Evolutionary conservation across 2,329 filamentous ascomycete genomes (phyloP), one percentile per base, ranked within the genome.

Genomic region (Aspergillus pseudonomiae): DNA sequence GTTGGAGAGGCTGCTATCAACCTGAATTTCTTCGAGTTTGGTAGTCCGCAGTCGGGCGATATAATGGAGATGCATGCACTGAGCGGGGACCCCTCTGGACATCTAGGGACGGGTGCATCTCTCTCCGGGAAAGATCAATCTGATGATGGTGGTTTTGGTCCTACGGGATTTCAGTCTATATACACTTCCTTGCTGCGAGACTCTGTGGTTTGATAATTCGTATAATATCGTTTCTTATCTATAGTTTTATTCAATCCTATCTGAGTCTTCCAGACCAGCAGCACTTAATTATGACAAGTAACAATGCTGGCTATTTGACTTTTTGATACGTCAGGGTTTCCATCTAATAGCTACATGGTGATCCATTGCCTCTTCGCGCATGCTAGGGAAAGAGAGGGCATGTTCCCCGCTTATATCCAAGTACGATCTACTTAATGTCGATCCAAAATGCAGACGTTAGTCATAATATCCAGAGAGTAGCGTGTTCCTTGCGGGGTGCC

Each of bases 401-500:
- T 14, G 6, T 36, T 36, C 34, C 14, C 34, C 14, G 34, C 14
- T 36, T 36, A 7, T 16, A 5, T 36, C 14, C 3, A 16, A 6
- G 14, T 16, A 6, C 12, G 16, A 3, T 16, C 6, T 36, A 16
- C 2, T 36, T 36, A 36, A 6, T 36, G 14, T 6, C 3, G 5
- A 14, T 36, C 14, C 34, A 16, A n/a, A 0, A 9, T n/a, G 16
- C 9, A n/a, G 6, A 10, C 3, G 2, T 2, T 41, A 4, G 39
- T 6, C 6, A 41, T 1, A 1, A 19, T n/a, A 4, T 1, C 3
- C 19, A 6, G 3, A 9, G 1, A 0, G 16, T 9, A 10, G 1
- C 10, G 19, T 10, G 6, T 10, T n/a, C 6, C 16, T 41, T n/a
- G 7, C 39, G 7, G 5, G 10, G 6, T n/a, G 39, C 39, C 6